Base-by-base conservation (phyloP, 352 stramenopile species). In the Lagenidium sp. region DNA sequence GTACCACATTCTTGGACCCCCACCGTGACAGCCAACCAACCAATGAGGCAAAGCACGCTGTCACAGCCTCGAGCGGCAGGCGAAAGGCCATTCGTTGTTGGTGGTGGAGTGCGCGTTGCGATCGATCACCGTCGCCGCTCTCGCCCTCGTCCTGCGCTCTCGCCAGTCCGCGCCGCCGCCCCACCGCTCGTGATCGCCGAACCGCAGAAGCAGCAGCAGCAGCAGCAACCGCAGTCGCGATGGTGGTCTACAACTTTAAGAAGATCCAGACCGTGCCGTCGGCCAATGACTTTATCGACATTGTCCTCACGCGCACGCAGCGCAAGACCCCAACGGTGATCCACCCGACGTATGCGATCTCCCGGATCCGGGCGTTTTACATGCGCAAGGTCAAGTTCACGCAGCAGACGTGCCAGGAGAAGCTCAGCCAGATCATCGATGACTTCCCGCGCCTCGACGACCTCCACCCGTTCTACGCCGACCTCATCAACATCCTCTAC, bases 361-460 rank as follows among this genome's bases (percentile, higher is more conserved):
- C 84, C 26, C 82, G 96, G 55, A 99, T 99, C 76, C 76, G 72
- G 43, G 75, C 81, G 35, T 94, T 88, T 50, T 92, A 92, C 85
- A 99, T 99, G 96, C 82, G 96, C 65, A 99, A 99, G 81, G 96
- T 99, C 65, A 99, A 99, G 71, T 99, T 99, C 79, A 99, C 96
- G 50, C 95, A 99, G 76, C 95, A 99, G 75, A 99, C 94, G 31
- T 98, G 97, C 61, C 93, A 95, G 44, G 97, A 99, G 57, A 95
- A 97, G 49, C 83, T 99, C 7, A 93, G 80, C 16, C 73, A 87
- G 49, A 99, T 99, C 65, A 95, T 99, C 41, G 84, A 95, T 36
- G 95, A 99, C 68, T 99, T 99, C 63, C 97, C 97, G 50, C 94
- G 96, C 22, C 81, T 99, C 5, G 97, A 99, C 47, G 91, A 98